Percentiles rank a stretch among this genome's conserved stretches.
Conservation (phyloP, 306 rosid genomes). For the Sicyos baderoa region DNA sequence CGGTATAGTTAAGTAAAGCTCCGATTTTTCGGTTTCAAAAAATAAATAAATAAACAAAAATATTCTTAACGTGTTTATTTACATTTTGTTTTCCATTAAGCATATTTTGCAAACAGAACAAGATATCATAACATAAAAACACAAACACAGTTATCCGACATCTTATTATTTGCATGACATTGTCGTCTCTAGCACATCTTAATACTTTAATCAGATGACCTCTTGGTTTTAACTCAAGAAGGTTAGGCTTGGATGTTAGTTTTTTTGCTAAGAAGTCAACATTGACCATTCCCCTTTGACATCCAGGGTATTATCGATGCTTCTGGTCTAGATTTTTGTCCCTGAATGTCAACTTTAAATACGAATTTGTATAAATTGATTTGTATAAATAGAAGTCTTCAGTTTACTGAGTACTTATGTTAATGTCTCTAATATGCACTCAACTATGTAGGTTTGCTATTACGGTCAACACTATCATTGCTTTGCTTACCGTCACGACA, state of each 20-base stretch:
- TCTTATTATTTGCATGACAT: background rate
- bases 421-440: conserved; percentile 21
- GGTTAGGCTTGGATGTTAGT: conserved; percentile 1
- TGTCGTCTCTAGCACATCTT: background rate
- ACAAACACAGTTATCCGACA: background rate
- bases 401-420: background rate
- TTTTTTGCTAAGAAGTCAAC: background rate
- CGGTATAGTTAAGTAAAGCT: too few relatives aligned
- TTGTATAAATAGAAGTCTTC: background rate
- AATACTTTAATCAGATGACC: conserved; percentile 4
- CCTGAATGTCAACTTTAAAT: background rate
- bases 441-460: conserved; percentile 71
- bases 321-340: conserved; percentile 3
- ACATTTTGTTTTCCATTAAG: background rate
- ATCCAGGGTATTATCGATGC: background rate
- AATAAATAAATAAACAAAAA: too few relatives aligned
- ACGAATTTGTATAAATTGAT: background rate
- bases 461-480: conserved; percentile 98
- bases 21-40: too few relatives aligned
- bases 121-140: background rate
- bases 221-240: background rate
- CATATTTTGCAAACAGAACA: background rate
- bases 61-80: background rate
- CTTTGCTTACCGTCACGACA: conserved; percentile 83
- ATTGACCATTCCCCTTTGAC: background rate